These are phyloP conservation scores for Eucalyptus lansdowneana DNA, from an alignment of 345 rosid species.

Conservation along the genomic window DNA sequence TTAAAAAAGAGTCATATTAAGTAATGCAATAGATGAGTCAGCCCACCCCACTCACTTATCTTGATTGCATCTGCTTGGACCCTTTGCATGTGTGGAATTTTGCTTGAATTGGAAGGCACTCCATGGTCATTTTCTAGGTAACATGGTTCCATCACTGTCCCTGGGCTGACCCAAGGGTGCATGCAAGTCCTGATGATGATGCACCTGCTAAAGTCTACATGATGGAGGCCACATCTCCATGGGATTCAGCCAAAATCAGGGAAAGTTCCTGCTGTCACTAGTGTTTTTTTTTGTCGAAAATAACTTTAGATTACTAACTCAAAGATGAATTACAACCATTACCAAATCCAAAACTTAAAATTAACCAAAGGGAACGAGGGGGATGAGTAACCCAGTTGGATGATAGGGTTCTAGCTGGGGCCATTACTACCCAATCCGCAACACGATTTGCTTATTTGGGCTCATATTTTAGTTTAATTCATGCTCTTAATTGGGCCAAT, in stretches of 20 bases:
- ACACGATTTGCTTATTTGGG: too few relatives aligned
- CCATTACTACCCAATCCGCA: accelerated
- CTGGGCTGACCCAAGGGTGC: not conserved
- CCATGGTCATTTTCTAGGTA: not conserved
- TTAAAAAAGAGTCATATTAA: not conserved
- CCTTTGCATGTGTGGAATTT: not conserved
- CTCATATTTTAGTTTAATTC: too few relatives aligned
- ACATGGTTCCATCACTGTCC: not conserved
- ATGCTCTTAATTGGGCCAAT: accelerated
- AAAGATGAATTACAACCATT: too few relatives aligned
- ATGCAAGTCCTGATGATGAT: not conserved
- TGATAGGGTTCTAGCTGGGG: too few relatives aligned
- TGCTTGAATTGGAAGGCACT: not conserved
- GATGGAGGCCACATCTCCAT: not conserved
- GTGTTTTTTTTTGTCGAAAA: too few relatives aligned
- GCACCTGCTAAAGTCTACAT: not conserved
- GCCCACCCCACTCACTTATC: not conserved
- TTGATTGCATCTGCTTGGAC: not conserved
- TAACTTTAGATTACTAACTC: too few relatives aligned
- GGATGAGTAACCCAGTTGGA: accelerated
- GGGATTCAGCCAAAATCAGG: not conserved
- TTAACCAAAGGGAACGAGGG: accelerated
- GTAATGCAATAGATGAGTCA: not conserved
- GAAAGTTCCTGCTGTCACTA: not conserved
- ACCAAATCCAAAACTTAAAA: too few relatives aligned